Base-by-base conservation (phyloP, 345 rosid genomes). In the Moricandia moricandioides region DNA sequence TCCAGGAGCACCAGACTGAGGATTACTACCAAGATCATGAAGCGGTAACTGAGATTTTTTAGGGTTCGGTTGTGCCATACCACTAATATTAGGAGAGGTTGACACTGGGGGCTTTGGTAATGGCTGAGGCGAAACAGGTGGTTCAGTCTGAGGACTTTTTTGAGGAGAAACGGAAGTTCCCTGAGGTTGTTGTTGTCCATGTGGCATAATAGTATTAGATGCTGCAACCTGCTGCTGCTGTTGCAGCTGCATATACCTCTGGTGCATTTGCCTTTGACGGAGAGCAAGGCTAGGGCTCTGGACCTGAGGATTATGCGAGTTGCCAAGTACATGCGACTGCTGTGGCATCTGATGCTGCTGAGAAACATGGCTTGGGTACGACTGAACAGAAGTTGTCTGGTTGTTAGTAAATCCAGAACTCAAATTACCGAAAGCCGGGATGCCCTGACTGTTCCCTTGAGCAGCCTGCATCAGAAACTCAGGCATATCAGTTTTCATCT, bases 391-490 rank as follows among this genome's bases (percentile, higher is more conserved):
- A 33, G 88, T 81, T 27, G 91, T 83, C 87, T 85, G 96, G 80
- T 85, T 90, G 62, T 85, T 90, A 60, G 94, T 80, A 77, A 89
- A 89, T 56, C 86, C 83, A 79, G 96, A 77, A 79, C 86, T 89
- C 80, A 90, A 39, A 37, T 88, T 89, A 81, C 82, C 86, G 75
- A 88, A 89, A 78, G 88, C 86, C 64, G 92, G 84, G 81, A 84
- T 73, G 70, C 88, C 93, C 63, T 82, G 93, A 75, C 76, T 73
- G 74, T 70, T 89, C 62, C 89, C 94, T 79, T 89, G 97, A 55
- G 88, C 73, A 70, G 81, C 86, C 83, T 89, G 97, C 88, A 88
- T 84, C 77, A 84, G 86, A 76, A 85, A 89, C 78, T 92, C 92
- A 24, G 86, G 85, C 69, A 75, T 76, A 78, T 72, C 73, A 78